Base-by-base conservation (phyloP, 192 early-diverging fungal genomes). In the Umbelopsis vinacea region DNA sequence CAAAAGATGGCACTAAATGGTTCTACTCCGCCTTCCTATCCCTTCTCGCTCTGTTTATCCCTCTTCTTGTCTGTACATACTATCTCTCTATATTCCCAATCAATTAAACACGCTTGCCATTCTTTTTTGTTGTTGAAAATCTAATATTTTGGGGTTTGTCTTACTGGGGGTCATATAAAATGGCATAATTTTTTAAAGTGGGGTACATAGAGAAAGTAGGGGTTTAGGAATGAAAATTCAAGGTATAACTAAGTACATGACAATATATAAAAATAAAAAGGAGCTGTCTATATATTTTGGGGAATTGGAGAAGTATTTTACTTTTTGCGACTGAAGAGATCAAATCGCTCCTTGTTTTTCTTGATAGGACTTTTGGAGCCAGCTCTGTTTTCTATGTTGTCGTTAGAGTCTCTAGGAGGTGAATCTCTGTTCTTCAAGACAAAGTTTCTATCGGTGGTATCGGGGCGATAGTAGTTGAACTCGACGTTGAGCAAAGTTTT, bases 401-500 rank as follows among this genome's bases (percentile, higher is more conserved):
- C 57, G 3, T 63, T 33, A 14, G 57, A 63, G 33, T 17, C n/a
- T 63, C 57, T 37, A 37, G 57, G 57, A n/a, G 57, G 57, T 14
- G 57, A 63, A 63, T 19, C 33, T 14, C 35, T 63, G 57, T 37
- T 37, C 19, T 63, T 63, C 14, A 63, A 37, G 4, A 63, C 57
- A 63, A 12, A 63, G 26, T 63, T 26, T 37, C 57, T 63, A 63
- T 69, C 47, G 54, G 45, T 37, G 6, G 74, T 43, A 22, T 74
- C 78, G 2, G 67, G 72, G 3, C 67, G 70, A 29, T 76, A 79
- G 53, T 79, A 79, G 33, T 70, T 76, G 47, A 86, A 80, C 33
- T 86, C 85, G 9, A 86, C 76, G 47, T 71, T 77, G 46, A 86
- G 74, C 24, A 86, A 74, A 21, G 82, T 84, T 26, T 73, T 80